Evolutionary conservation across 192 early-diverging fungal genomes (phyloP), one percentile per base, ranked within the genome.

Genomic region (Mortierella claussenii): DNA sequence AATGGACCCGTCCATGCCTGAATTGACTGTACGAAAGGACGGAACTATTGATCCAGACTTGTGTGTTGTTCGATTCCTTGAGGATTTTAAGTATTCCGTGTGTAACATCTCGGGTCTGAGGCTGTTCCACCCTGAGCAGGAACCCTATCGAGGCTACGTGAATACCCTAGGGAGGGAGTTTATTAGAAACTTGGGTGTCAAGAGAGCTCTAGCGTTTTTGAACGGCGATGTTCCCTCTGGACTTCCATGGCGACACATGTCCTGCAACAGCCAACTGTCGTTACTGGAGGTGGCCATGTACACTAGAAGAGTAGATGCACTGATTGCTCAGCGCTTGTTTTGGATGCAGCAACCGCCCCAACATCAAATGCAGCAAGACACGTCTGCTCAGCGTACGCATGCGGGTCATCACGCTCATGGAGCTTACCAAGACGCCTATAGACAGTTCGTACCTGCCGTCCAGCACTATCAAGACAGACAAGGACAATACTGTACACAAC

Each of bases 11-110:
- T 18, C 58, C 1, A 71, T 71, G 69, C 59, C 69, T 6, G 44
- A 57, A 0, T 20, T 68, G 1, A 5, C 9, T 3, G n/a, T 0
- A 12, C 45, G 13, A 17, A 31, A 57, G 6, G 60, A 62, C 7
- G 44, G 46, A 23, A 15, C 50, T 15, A 2, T 18, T 7, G 59
- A 71, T 3, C 47, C 60, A 9, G 54, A 71, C 32, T 17, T 50
- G 17, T 32, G 62, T 23, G 45, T 71, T 1, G 69, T 71, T 20
- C 59, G 60, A 37, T 71, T 62, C 33, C 45, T 71, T 15, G 69
- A 63, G 37, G 53, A 55, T 11, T 61, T 27, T 26, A 46, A 46
- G 21, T 71, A 63, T 30, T 30, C 54, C 2, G 27, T 63, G 1
- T 56, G 59, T n/a, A 57, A 62, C 37, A 48, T 71, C 31, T 45